Conservation (phyloP, 1,139 yeast species). For the Suhomyces panamericanus region DNA sequence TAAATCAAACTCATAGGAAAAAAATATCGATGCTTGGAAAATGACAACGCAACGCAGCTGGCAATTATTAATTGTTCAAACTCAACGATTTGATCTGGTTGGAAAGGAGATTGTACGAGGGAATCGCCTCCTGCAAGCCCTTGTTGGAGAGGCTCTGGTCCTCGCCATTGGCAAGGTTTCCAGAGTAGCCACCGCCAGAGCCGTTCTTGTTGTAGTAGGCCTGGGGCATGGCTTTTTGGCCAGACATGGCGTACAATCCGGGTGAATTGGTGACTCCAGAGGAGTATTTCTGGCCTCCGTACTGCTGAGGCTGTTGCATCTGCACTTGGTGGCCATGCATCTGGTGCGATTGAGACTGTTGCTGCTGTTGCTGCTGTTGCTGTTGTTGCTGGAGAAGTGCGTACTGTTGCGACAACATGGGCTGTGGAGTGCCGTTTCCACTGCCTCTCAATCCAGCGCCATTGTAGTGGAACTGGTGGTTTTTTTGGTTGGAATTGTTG, state of each 20-base stretch:
- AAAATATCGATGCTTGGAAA: conserved; percentile 5
- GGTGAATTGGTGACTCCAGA: conserved; percentile 29
- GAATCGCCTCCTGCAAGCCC: conserved; percentile 13
- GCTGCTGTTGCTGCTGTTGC: conserved; percentile 13
- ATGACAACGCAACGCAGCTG: background rate
- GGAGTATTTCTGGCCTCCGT: conserved; percentile 20
- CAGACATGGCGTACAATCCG: conserved; percentile 26
- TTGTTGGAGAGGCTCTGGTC: conserved; percentile 1
- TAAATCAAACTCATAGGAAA: conserved; percentile 7
- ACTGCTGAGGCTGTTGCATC: conserved; percentile 13
- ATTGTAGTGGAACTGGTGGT: conserved; percentile 14
- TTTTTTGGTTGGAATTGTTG: conserved; percentile 9
- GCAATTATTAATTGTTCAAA: conserved; percentile 23
- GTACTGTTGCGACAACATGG: conserved; percentile 23
- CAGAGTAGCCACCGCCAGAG: conserved; percentile 15
- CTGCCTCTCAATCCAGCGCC: conserved; percentile 19
- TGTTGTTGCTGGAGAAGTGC: conserved; percentile 25
- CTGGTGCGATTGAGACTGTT: conserved; percentile 13
- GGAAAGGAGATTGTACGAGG: conserved; percentile 24
- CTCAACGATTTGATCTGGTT: conserved; percentile 39
- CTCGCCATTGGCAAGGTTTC: conserved; percentile 8
- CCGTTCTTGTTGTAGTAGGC: conserved; percentile 11
- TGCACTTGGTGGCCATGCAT: conserved; percentile 16
- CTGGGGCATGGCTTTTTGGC: conserved; percentile 13
- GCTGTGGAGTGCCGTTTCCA: conserved; percentile 23